Conservation (phyloP, 2,329 filamentous ascomycete genomes). For the Tympanopsis confertula region DNA sequence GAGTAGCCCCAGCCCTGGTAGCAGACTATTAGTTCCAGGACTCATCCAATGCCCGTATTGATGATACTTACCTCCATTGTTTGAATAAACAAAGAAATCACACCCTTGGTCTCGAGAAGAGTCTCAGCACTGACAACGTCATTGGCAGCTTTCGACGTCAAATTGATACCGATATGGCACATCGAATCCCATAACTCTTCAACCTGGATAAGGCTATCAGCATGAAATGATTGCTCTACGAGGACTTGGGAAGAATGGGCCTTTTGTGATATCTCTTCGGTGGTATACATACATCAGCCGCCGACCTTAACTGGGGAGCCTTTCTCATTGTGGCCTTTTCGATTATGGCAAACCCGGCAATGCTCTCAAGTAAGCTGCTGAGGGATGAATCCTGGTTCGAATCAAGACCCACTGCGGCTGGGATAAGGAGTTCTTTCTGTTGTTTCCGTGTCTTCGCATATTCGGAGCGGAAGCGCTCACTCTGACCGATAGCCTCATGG, state of each 20-base stretch:
- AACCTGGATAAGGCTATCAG: slow-evolving; percentile 38
- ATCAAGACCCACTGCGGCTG: slow-evolving; percentile 61
- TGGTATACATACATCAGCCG: slow-evolving; percentile 66
- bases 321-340: slow-evolving; percentile 87
- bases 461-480: slow-evolving; percentile 78
- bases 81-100: slow-evolving; percentile 88
- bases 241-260: neutral
- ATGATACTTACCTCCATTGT: slow-evolving; percentile 73
- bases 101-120: slow-evolving; percentile 82
- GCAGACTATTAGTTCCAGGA: slow-evolving; percentile 57
- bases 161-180: slow-evolving; percentile 73
- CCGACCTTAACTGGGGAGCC: slow-evolving; percentile 69
- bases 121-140: slow-evolving; percentile 80
- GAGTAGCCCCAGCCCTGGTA: slow-evolving; percentile 77
- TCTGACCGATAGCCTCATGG: slow-evolving; percentile 84
- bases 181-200: slow-evolving; percentile 98
- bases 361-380: slow-evolving; percentile 84
- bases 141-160: slow-evolving; percentile 70
- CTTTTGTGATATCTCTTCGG: neutral
- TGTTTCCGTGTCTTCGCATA: slow-evolving; percentile 80
- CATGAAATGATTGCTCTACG: neutral
- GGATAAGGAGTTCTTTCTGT: slow-evolving; percentile 84
- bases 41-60: slow-evolving; percentile 86
- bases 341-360: slow-evolving; percentile 91
- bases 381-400: slow-evolving; percentile 75